Evolutionary conservation across 1,284 basidiomycete species (phyloP).

Genomic region (Pseudozyma sp.): DNA sequence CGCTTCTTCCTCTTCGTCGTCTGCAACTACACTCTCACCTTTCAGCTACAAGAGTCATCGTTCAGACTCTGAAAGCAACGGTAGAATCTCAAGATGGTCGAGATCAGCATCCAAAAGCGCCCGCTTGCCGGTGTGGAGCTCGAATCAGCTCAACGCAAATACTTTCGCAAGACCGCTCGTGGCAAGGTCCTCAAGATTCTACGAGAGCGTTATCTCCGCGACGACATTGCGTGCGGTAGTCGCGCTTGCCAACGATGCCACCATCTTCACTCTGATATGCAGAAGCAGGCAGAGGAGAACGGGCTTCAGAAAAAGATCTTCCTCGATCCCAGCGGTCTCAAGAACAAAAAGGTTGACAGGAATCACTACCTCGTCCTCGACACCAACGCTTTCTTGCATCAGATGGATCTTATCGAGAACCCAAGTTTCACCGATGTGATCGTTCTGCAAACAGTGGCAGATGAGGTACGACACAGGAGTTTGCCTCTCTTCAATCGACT

Average conservation of each 20-base stretch:
- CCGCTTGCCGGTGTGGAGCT: slow-evolving; percentile 51
- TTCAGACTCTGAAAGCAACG: background rate
- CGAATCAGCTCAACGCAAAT: slow-evolving; percentile 56
- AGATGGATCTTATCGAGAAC: slow-evolving; percentile 70
- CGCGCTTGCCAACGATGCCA: slow-evolving; percentile 74
- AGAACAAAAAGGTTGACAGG: slow-evolving; percentile 44
- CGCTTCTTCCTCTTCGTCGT: background rate
- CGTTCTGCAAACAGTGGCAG: slow-evolving; percentile 91
- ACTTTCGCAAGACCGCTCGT: slow-evolving; percentile 80
- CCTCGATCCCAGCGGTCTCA: slow-evolving; percentile 45
- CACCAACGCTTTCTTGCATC: slow-evolving; percentile 93
- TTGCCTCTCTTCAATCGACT: slow-evolving; percentile 85
- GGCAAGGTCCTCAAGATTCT: slow-evolving; percentile 96
- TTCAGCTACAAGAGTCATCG: background rate
- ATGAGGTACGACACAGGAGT: slow-evolving; percentile 94
- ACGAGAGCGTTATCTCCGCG: slow-evolving; percentile 92
- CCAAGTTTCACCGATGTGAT: slow-evolving; percentile 72
- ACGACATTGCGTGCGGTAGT: slow-evolving; percentile 92
- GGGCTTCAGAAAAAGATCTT: slow-evolving; percentile 73
- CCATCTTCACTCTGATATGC: slow-evolving; percentile 42
- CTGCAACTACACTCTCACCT: background rate
- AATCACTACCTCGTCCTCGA: slow-evolving; percentile 88
- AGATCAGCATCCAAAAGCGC: slow-evolving; percentile 65
- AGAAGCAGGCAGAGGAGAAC: slow-evolving; percentile 60
- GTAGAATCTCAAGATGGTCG: slow-evolving; percentile 25